Evolutionary conservation across 1,284 basidiomycete genomes (phyloP).

Genomic region (Ustilago trichophora): DNA sequence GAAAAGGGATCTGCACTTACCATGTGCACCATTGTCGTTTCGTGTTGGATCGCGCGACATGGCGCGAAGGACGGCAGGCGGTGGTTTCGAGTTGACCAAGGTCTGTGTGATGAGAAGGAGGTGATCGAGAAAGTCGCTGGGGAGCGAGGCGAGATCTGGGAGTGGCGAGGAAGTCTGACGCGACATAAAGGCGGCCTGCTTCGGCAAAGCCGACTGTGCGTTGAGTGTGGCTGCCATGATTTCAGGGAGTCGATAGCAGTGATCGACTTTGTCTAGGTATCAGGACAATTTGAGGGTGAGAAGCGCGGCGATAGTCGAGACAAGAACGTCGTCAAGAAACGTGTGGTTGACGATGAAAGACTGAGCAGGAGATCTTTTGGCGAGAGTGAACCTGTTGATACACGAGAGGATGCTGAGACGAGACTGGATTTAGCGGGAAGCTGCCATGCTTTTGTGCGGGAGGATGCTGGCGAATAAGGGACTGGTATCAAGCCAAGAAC

Average conservation of each 20-base stretch:
- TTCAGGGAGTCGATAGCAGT: neutral
- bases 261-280: too few species aligned
- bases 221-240: conserved; percentile 37
- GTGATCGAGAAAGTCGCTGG: conserved; percentile 59
- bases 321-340: neutral
- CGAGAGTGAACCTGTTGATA: conserved; percentile 7
- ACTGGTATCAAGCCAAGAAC: neutral
- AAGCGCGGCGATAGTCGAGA: too few species aligned
- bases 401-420: neutral
- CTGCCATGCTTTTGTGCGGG: conserved; percentile 8
- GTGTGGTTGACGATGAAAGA: neutral
- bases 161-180: conserved; percentile 55
- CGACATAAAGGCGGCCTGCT: conserved; percentile 24
- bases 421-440: neutral
- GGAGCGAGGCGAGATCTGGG: conserved; percentile 47
- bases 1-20: conserved; percentile 7
- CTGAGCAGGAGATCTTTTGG: conserved; percentile 4
- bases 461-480: neutral
- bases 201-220: conserved; percentile 27
- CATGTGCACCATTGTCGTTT: conserved; percentile 4
- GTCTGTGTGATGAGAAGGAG: conserved; percentile 56
- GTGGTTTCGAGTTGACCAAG: conserved; percentile 50
- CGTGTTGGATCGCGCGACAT: conserved; percentile 40
- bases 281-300: too few species aligned
- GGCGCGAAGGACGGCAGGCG: conserved; percentile 34